Evolutionary conservation across 2,329 filamentous ascomycete species (phyloP), one percentile per base, ranked within the genome.

Genomic region (Ophiosphaerella herpotricha): DNA sequence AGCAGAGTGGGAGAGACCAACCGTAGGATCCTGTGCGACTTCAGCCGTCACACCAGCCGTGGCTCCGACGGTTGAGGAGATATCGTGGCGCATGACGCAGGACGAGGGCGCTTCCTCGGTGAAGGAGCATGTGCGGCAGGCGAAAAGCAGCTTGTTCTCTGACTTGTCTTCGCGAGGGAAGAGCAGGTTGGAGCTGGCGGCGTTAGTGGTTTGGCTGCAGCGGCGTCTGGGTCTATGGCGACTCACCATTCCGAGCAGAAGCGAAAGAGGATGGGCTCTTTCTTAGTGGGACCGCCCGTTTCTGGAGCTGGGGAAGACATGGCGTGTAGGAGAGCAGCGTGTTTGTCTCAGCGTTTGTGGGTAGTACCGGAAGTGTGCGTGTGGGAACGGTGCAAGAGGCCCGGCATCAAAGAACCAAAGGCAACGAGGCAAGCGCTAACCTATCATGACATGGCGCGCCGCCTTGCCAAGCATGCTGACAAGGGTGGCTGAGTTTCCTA

Each of bases 21-120:
- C 93, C 86, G 95, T 99, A 77, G 94, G 94, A 83, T 99, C 94
- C 70, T 90, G 92, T 71, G 88, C 91, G 68, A 99, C 92, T 78
- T 99, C 95, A 76, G 96, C 91, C 55, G 93, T 97, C 67, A 97
- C 93, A 77, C 95, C 94, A 51, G 94, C 93, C 35, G 93, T 97
- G 77, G 97, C 94, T 68, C 92, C 91, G 23, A 93, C 89, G 52
- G 90, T 89, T 71, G 88, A 95, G 77, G 91, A 91, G 66, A 99
- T 86, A 63, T 93, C 85, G 76, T 97, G 96, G 74, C 95, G 90
- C 80, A 94, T 99, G 68, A 97, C 91, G 76, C 94, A 97, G 54
- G 90, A 87, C 18, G 91, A 93, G 54, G 85, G 85, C 29, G 93
- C 92, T 57, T 88, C 85, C 72, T 96, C 91, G 66, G 88, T 90